Base-by-base conservation (phyloP, 805 yeast genomes). In the Metschnikowia aberdeeniae region DNA sequence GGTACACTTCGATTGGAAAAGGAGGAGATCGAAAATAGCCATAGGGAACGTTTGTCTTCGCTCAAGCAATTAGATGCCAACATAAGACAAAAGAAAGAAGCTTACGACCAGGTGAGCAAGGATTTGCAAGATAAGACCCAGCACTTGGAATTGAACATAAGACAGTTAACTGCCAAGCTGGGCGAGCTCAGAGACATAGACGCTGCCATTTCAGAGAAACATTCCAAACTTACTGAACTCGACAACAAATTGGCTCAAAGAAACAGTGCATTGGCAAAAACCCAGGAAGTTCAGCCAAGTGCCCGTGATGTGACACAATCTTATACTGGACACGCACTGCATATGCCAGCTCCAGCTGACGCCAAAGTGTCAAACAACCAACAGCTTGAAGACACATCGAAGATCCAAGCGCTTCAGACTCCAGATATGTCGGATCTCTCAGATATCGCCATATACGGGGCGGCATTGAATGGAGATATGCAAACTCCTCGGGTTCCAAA, bases 381-480 rank as follows among this genome's bases (percentile, higher is more conserved):
- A 5, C n/a, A 32, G 6, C n/a, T 4, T 9, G 34, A 37, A 24
- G 36, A 31, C 11, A 6, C 34, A 6, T 31, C 42, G 12, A 39
- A 39, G 11, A 39, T 39, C 36, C 42, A 39, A 32, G 42, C 30
- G 4, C 35, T 39, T 22, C 54, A 49, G 35, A 51, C 57, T 10
- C 60, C 55, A 27, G 66, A 61, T 34, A 56, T 69, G 40, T 59
- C 62, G n/a, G 73, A 68, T 46, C 60, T 66, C 27, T 54, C 70
- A 3, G 66, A 66, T 45, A 64, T 69, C 36, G 73, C 71, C 1
- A 47, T 61, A 28, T 69, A 66, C 47, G 73, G 72, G 6, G 72
- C 68, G 22, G 47, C 50, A 4, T 54, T 67, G 44, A 64, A 66
- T 43, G 69, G 62, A 9, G 68, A 65, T 13, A 20, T 27, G 30